A percentile compares a stretch with the other conserved stretches of the same genome.
phyloP scores from a whole-genome alignment of 1,284 basidiomycete species.

The Ganoderma lucidum region DNA sequence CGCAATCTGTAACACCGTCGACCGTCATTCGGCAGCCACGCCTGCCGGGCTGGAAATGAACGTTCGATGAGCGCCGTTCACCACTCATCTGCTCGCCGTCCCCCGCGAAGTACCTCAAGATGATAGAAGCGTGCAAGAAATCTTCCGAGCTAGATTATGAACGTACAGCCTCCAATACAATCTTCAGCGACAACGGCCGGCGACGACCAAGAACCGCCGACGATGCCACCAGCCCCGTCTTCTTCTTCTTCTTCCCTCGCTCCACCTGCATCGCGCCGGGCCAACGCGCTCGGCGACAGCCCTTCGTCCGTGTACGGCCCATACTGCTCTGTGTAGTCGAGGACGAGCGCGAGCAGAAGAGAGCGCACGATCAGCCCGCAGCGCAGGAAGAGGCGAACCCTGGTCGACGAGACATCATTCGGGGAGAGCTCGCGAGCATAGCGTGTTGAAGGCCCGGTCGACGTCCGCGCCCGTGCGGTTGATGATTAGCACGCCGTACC shows the following conservation, averaged over 20 bases:
- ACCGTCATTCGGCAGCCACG: too few species aligned
- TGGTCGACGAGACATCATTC: constrained; percentile 98
- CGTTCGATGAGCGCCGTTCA: too few species aligned
- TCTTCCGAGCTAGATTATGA: not conserved
- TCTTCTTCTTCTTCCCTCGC: constrained; percentile 53
- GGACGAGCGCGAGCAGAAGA: constrained; percentile 90
- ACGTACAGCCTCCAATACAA: constrained; percentile 11
- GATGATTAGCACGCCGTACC: constrained; percentile 94
- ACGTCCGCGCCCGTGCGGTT: constrained; percentile 96
- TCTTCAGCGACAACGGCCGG: not conserved
- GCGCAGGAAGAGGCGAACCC: constrained; percentile 90
- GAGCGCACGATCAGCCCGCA: constrained; percentile 96
- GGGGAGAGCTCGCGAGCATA: constrained; percentile 81
- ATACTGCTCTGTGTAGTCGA: constrained; percentile 93
- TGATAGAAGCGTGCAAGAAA: constrained; percentile 5
- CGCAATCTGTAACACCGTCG: too few species aligned
- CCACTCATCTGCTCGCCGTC: too few species aligned
- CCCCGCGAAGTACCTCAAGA: not conserved
- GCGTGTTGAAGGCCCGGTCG: constrained; percentile 78
- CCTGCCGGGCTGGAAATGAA: too few species aligned
- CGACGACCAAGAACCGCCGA: not conserved
- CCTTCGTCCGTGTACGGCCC: constrained; percentile 76
- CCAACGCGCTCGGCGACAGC: constrained; percentile 35
- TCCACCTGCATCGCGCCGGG: constrained; percentile 37
- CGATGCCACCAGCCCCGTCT: constrained; percentile 19